Conservation (phyloP, 176 grass and related monocot genomes). For the Oryza glumipatula region DNA sequence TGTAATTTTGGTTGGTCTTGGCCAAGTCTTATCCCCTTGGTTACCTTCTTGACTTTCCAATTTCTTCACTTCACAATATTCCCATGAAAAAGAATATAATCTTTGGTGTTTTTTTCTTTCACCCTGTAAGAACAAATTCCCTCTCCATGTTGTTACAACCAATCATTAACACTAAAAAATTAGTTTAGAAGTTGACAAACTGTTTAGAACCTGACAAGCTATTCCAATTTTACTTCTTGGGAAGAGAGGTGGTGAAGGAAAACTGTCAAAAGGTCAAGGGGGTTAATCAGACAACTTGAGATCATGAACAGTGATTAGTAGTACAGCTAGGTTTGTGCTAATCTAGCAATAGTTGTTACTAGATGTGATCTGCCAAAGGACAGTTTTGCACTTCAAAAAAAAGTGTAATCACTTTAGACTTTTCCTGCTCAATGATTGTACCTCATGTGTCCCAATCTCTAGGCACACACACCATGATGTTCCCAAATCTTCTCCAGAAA, state of each 20-base stretch:
- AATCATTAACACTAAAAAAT: neutral
- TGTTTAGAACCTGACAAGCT: neutral
- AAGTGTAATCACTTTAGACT: neutral
- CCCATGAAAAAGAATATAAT: neutral
- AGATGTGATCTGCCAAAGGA: neutral
- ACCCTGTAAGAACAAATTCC: neutral
- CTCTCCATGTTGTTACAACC: neutral
- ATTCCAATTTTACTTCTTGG: neutral
- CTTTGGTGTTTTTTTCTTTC: neutral
- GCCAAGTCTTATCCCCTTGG: neutral
- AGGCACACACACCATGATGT: neutral
- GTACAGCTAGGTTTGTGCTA: neutral
- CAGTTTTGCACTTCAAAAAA: neutral
- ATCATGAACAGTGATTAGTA: neutral
- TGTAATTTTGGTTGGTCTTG: neutral
- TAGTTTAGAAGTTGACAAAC: neutral
- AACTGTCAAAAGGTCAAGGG: neutral
- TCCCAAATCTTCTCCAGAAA: conserved; percentile 10
- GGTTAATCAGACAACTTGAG: neutral
- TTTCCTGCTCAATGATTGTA: conserved; percentile 20
- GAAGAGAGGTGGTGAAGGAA: neutral
- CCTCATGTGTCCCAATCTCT: neutral
- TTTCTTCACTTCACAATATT: conserved; percentile 6
- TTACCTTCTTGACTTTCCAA: conserved; percentile 4
- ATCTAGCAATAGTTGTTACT: neutral